phyloP scores from a whole-genome alignment of 192 early-diverging fungal genomes.

The Entomortierella beljakovae region DNA sequence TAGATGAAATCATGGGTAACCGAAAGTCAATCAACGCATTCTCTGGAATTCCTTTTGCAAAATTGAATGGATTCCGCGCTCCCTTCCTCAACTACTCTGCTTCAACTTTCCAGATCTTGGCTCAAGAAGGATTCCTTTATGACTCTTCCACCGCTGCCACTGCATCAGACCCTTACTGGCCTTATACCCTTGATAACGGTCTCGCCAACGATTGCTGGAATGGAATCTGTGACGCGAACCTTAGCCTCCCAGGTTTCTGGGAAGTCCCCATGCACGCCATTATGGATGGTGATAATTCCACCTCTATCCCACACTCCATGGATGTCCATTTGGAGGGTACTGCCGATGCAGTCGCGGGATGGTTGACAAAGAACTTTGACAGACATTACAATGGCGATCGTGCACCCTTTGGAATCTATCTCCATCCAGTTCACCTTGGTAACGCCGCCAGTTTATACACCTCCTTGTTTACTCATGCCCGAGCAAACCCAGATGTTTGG shows the following conservation, averaged over 20 bases:
- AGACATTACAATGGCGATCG: constrained; percentile 62
- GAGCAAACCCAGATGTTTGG: constrained; percentile 72
- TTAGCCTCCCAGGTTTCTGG: constrained; percentile 69
- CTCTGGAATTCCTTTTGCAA: constrained; percentile 67
- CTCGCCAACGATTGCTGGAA: constrained; percentile 69
- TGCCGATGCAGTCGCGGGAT: constrained; percentile 48
- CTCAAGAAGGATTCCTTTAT: constrained; percentile 59
- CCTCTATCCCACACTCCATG: constrained; percentile 45
- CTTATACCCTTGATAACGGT: constrained; percentile 77
- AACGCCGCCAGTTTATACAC: constrained; percentile 48
- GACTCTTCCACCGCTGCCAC: constrained; percentile 65
- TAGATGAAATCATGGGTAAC: constrained; percentile 55
- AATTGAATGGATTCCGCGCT: constrained; percentile 72
- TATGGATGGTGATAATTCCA: constrained; percentile 42
- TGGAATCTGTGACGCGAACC: constrained; percentile 59
- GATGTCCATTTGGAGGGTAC: constrained; percentile 64
- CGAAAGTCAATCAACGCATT: constrained; percentile 61
- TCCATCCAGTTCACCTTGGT: constrained; percentile 59
- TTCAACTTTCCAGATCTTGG: constrained; percentile 58
- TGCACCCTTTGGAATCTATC: constrained; percentile 63
- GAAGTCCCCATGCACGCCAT: constrained; percentile 74
- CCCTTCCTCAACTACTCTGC: constrained; percentile 70
- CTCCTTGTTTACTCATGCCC: constrained; percentile 64
- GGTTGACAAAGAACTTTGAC: constrained; percentile 68
- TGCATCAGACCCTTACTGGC: constrained; percentile 66